phyloP scores from a whole-genome alignment of 768 basidiomycete genomes.

The Phylloporus sp. region DNA sequence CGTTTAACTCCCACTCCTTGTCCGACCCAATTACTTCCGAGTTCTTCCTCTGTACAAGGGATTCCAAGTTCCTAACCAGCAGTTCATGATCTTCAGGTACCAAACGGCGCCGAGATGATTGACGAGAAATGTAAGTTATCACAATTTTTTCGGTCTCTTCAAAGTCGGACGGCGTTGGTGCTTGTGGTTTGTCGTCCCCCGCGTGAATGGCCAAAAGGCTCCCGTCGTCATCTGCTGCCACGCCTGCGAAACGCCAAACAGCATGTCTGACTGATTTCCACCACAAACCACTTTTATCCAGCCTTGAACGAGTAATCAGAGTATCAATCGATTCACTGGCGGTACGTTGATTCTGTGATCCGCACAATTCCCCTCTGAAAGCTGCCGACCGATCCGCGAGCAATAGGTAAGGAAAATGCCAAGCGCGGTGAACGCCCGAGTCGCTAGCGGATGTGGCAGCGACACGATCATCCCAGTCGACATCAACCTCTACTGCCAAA shows the following conservation, averaged over 20 bases:
- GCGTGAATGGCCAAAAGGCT: constrained; percentile 13
- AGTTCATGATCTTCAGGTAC: constrained; percentile 49
- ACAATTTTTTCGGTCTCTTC: constrained; percentile 48
- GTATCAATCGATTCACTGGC: constrained; percentile 63
- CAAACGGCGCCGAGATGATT: constrained; percentile 48
- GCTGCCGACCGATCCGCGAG: constrained; percentile 74
- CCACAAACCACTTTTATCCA: constrained; percentile 47
- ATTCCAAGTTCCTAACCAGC: constrained; percentile 49
- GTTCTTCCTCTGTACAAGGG: constrained; percentile 41
- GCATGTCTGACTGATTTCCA: constrained; percentile 71
- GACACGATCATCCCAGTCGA: constrained; percentile 69
- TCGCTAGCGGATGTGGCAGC: constrained; percentile 22
- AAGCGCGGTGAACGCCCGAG: constrained; percentile 43
- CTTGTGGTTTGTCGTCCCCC: not conserved
- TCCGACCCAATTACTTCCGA: constrained; percentile 14
- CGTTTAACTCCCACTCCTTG: constrained; percentile 53
- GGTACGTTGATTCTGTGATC: constrained; percentile 60
- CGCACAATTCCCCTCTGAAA: constrained; percentile 61
- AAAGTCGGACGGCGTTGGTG: constrained; percentile 17
- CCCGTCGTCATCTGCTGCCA: constrained; percentile 32
- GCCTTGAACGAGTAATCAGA: constrained; percentile 38
- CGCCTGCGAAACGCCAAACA: constrained; percentile 65
- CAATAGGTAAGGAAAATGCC: constrained; percentile 66
- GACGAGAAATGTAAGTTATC: constrained; percentile 71
- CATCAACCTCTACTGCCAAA: constrained; percentile 57